Evolutionary conservation across 106 monocot species (phyloP), one percentile per base, ranked within the genome.

Genomic region (Dendrobium chrysotoxum): DNA sequence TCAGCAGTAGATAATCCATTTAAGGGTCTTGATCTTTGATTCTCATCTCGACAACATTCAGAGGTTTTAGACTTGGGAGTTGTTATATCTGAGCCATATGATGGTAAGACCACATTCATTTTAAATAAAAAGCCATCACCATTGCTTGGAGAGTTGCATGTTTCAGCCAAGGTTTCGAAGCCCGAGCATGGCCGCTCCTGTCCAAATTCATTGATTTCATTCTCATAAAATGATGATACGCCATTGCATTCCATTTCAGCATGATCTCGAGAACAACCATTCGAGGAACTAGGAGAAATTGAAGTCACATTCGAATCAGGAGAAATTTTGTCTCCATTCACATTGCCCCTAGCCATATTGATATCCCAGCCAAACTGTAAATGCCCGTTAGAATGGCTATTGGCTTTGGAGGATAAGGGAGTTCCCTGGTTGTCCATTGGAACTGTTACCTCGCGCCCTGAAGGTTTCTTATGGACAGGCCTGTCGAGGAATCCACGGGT

Each of bases 401-500:
- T 80, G 30, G 30, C 53, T 50, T 50, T 50, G 50, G 50, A 50
- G 15, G 50, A 15, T 15, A 3, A 50, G 50, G 21, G 55, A 18
- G 26, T 46, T 13, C 54, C 50, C 0, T 50, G 50, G 50, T 55
- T 50, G n/a, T 46, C 28, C 12, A 30, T 15, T 40, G 28, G 28
- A 38, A 40, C 41, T 75, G 28, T 23, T 75, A 26, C 23, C 35
- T 13, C 40, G 15, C 42, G 9, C 18, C 31, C 44, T 1, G 31
- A 4, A 23, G 79, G 44, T 46, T 81, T 80, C 73, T 80, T 75
- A 55, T 54, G 53, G 11, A 76, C 75, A 21, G 81, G 67, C 18
- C 21, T 78, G 50, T 83, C 75, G 50, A 86, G 84, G 50, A 82
- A 86, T 72, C 87, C 85, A 61, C 28, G 75, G 72, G 83, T 55